Conservation (phyloP, 2,329 filamentous ascomycete species). For the Cytospora mali region DNA sequence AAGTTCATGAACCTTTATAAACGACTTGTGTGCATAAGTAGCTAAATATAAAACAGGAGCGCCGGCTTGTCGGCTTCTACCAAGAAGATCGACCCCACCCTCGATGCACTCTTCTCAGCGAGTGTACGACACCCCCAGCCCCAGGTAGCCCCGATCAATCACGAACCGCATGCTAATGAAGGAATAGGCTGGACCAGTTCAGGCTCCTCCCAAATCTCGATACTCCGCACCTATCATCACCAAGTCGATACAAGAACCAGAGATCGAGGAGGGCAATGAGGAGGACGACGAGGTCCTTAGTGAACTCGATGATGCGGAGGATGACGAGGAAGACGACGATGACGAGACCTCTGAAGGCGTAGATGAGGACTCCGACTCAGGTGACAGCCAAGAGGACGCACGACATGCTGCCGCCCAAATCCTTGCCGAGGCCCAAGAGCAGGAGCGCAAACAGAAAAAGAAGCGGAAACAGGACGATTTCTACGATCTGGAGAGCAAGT, state of each 20-base stretch:
- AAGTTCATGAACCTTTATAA: background rate
- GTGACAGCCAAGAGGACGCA: constrained; percentile 33
- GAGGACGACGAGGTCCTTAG: constrained; percentile 30
- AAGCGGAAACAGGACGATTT: constrained; percentile 67
- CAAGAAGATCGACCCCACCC: constrained; percentile 66
- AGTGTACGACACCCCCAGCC: constrained; percentile 61
- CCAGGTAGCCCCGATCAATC: no score
- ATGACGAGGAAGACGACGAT: constrained; percentile 44
- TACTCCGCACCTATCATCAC: constrained; percentile 43
- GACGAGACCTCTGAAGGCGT: constrained; percentile 44
- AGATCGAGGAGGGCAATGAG: constrained; percentile 31
- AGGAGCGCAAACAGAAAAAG: constrained; percentile 57
- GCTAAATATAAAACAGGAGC: constrained; percentile 38
- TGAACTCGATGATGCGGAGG: constrained; percentile 30
- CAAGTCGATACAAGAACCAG: constrained; percentile 34
- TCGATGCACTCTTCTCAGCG: constrained; percentile 70
- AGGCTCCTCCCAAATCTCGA: constrained; percentile 47
- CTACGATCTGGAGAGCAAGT: constrained; percentile 70
- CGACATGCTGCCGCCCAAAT: constrained; percentile 40
- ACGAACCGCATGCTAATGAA: background rate
- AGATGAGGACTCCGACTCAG: constrained; percentile 36
- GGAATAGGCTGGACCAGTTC: constrained; percentile 54
- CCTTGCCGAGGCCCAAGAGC: constrained; percentile 42
- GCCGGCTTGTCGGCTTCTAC: constrained; percentile 46
- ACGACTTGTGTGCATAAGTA: background rate